Evolutionary conservation across 257 asterid genomes (phyloP).

Genomic region (Solanum sejunctum): DNA sequence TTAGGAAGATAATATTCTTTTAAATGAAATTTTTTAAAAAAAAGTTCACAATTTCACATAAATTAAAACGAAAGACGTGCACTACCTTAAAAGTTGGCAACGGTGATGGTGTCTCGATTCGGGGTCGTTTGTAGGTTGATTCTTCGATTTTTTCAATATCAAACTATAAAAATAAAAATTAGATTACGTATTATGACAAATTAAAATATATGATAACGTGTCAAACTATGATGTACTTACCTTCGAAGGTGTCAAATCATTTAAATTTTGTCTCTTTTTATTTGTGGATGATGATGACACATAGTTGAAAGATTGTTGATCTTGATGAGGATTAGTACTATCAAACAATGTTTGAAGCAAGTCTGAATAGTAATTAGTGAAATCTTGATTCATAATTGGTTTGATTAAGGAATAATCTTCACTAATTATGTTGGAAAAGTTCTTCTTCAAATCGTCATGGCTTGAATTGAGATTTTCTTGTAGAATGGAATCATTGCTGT

Average conservation of each 20-base stretch:
- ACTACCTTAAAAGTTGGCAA: constrained; percentile 67
- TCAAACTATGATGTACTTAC: constrained; percentile 5
- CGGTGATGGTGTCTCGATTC: constrained; percentile 65
- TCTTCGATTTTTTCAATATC: constrained; percentile 23
- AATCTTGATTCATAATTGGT: constrained; percentile 3
- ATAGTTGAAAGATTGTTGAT: constrained; percentile 12
- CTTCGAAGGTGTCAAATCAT: constrained; percentile 15
- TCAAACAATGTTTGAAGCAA: constrained; percentile 39
- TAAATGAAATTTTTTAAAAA: no score
- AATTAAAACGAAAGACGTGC: no score
- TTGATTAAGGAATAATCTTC: constrained; percentile 8
- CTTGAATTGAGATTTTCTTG: constrained; percentile 26
- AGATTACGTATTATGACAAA: background rate
- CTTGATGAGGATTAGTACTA: constrained; percentile 11
- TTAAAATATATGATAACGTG: background rate
- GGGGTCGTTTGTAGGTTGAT: constrained; percentile 33
- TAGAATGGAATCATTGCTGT: constrained; percentile 28
- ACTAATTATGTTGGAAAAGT: background rate
- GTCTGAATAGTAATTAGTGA: constrained; percentile 18
- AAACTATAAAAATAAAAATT: constrained; percentile 11
- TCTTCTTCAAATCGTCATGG: constrained; percentile 16
- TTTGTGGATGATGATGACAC: constrained; percentile 7
- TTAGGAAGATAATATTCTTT: no score
- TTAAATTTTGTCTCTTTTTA: constrained; percentile 8
- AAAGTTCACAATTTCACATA: no score